Evolutionary conservation across 2,329 filamentous ascomycete genomes (phyloP), one percentile per base, ranked within the genome.

Genomic region (Sporothrix variecibatus): DNA sequence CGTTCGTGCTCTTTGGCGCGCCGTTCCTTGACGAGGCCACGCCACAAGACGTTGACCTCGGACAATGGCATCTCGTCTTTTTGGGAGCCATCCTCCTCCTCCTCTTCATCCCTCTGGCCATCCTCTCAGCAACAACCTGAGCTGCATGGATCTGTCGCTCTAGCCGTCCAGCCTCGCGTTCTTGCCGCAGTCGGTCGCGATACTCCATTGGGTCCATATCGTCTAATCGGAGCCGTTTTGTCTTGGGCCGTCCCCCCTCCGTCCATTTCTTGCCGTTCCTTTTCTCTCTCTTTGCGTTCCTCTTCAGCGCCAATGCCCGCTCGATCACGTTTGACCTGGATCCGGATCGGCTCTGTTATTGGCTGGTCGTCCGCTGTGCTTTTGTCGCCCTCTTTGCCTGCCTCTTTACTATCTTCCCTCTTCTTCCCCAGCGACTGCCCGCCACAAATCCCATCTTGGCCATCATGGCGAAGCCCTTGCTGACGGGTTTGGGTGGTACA

Each of bases 391-490:
- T 28, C 53, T 0, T 28, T 38, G 7, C n/a, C 65, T 2, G 1
- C 43, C 1, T 38, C 56, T 1, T 34, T 15, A 1, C 78, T 79
- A 17, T 78, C 79, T 17, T 80, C 75, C 49, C 79, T 78, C 15
- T 78, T 78, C n/a, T 80, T 75, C 34, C 96, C 96, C 2, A 98
- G 85, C 0, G 90, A 87, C 49, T 89, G 90, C 31, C 95, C 26
- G 89, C 86, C 74, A 90, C 92, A 84, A 97, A 99, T 0, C 96
- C 96, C 87, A 99, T 93, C 82, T 94, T 95, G 28, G 94, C 92
- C 95, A 99, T 97, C 94, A 99, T 98, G 77, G 93, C 90, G 76
- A 97, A 90, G 1, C 95, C 96, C 81, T 98, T 98, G 84, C 91
- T 97, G 78, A 87, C 88, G 69, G 89, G 87, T 20, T 87, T 84